phyloP scores from a whole-genome alignment of 2,329 filamentous ascomycete genomes.

The Verticillium tricorpus region DNA sequence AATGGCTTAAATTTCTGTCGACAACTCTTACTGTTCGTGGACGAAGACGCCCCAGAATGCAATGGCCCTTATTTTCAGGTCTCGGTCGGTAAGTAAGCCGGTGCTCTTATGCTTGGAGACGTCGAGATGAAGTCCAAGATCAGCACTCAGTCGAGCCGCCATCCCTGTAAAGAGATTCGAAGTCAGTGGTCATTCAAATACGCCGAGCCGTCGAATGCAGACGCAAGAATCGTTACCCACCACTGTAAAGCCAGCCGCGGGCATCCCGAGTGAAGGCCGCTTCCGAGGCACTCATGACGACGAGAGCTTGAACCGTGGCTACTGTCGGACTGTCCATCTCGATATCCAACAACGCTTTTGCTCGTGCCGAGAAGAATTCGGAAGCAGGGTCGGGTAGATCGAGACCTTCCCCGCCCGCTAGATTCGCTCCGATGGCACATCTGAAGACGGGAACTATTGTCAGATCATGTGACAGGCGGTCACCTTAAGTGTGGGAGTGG shows the following conservation, averaged over 20 bases:
- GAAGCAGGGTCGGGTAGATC: constrained; percentile 26
- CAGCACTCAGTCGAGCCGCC: constrained; percentile 11
- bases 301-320: constrained; percentile 20
- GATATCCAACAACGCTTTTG: constrained; percentile 19
- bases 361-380: constrained; percentile 20
- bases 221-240: constrained; percentile 5
- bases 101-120: constrained; percentile 4
- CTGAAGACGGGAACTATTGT: background rate
- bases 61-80: constrained; percentile 9
- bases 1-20: background rate
- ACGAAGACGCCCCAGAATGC: constrained; percentile 15
- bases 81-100: constrained; percentile 5
- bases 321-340: constrained; percentile 20
- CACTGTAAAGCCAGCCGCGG: constrained; percentile 21
- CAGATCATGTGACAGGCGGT: too few relatives aligned
- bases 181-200: background rate
- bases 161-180: constrained; percentile 7
- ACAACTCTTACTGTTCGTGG: constrained; percentile 2
- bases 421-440: constrained; percentile 10
- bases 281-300: constrained; percentile 20
- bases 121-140: constrained; percentile 14
- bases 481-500: too few relatives aligned
- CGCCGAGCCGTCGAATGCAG: too few relatives aligned
- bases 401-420: constrained; percentile 2
- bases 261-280: constrained; percentile 20